Conservation (phyloP, 805 yeast genomes). For the Saccharomycopsis schoenii region DNA sequence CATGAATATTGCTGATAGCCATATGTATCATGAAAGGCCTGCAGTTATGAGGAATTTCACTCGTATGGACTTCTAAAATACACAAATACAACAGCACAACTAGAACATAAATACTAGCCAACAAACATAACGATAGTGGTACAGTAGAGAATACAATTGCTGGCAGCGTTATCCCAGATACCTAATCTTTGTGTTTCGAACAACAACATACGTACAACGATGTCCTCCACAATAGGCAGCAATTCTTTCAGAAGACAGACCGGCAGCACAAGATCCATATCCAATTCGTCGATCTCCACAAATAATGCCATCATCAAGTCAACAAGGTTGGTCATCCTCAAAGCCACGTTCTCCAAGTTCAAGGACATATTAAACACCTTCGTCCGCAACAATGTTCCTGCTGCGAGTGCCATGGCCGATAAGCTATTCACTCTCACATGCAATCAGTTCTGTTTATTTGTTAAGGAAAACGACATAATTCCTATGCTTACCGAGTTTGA, state of each 20-base stretch:
- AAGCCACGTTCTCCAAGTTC: neutral
- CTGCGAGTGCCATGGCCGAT: neutral
- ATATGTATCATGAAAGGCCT: too few relatives aligned
- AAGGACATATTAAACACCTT: neutral
- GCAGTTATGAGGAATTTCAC: too few relatives aligned
- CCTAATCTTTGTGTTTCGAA: too few relatives aligned
- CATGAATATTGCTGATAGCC: too few relatives aligned
- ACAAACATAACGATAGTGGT: too few relatives aligned
- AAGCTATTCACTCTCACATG: neutral
- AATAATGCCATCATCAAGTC: neutral
- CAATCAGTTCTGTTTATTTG: neutral
- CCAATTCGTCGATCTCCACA: neutral
- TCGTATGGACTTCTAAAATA: too few relatives aligned
- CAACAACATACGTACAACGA: too few relatives aligned
- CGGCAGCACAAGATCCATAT: neutral
- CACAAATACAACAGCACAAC: too few relatives aligned
- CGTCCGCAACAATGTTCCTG: neutral
- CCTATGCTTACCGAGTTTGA: neutral
- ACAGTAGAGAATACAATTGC: too few relatives aligned
- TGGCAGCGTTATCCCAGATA: too few relatives aligned
- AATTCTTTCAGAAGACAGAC: neutral
- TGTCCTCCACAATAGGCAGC: neutral
- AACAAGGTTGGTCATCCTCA: neutral
- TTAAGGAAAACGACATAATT: neutral
- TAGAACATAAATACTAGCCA: too few relatives aligned